Base-by-base conservation (phyloP, 768 basidiomycete genomes). In the Aureoboletus auriporus region DNA sequence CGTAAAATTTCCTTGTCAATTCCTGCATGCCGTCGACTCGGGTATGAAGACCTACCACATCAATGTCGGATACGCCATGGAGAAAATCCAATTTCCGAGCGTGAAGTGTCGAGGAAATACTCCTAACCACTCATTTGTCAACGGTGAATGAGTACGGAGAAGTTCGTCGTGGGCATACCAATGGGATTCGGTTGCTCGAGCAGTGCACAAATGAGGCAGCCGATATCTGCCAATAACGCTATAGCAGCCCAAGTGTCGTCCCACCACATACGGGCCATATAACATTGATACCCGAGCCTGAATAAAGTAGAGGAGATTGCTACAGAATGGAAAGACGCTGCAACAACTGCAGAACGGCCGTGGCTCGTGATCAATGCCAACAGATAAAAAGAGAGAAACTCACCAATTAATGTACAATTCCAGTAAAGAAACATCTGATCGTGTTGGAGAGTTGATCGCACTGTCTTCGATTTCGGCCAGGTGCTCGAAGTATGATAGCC, bases 231-330 rank as follows among this genome's bases (percentile, higher is more conserved):
- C 38, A 54, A 26, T 8, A 61, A 36, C 3, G 59, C 62, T 5
- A 57, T 8, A 4, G 12, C 13, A 1, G 55, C 62, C 57, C 54
- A 59, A 5, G 40, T 54, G 33, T 66, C 64, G 29, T 64, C 64
- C 57, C 63, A 65, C 62, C 63, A 63, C 48, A 63, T n/a, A 5
- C 38, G 59, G 6, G 26, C 33, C 10, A 31, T 58, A 34, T 51
- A 36, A 52, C 47, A 58, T 41, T 46, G 40, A 33, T 55, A 66
- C 49, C 52, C 53, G 30, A 64, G 52, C 28, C 63, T 53, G 39
- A 64, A 64, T 14, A 59, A 6, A 9, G 62, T 61, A 1, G 39
- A 53, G 23, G 54, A 30, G 36, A 66, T 54, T 2, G 61, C 58
- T 11, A 53, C 40, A 10, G 55, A 16, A 26, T 66, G 64, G 34